Percentiles rank a stretch among this genome's conserved stretches.
These are phyloP conservation scores for Setaria italica DNA, from an alignment of 202 grass and related monocot species.

Conservation along the genomic window DNA sequence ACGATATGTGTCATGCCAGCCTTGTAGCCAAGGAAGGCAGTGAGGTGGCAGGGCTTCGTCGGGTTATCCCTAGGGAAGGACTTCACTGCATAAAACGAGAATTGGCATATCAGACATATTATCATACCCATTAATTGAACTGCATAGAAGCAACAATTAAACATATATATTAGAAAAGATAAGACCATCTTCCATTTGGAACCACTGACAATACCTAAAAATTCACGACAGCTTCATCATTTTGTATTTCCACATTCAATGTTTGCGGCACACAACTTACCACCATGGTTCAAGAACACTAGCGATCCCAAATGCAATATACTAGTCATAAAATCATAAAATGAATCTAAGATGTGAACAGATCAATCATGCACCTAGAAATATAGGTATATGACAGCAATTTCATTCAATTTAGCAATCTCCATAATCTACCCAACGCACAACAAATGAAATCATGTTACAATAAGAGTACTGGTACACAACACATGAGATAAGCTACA, in stretches of 20 bases:
- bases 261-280: background rate
- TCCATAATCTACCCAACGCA: background rate
- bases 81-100: conserved; percentile 72
- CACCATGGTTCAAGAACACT: background rate
- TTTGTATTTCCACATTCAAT: background rate
- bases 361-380: background rate
- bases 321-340: background rate
- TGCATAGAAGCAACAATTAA: background rate
- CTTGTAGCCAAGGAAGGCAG: conserved; percentile 89
- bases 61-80: conserved; percentile 72
- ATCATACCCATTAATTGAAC: background rate
- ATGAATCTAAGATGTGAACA: background rate
- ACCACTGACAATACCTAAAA: background rate
- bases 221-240: background rate
- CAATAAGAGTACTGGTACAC: background rate
- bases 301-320: background rate
- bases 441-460: background rate
- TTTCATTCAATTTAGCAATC: background rate
- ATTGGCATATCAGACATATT: background rate
- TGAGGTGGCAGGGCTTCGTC: conserved; percentile 61
- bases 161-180: background rate
- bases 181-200: background rate
- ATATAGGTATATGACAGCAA: background rate
- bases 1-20: conserved; percentile 96
- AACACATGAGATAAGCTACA: background rate